Percentiles rank a stretch among this genome's conserved stretches.
Conservation (phyloP, 345 rosid genomes). For the Ceriops tagal region DNA sequence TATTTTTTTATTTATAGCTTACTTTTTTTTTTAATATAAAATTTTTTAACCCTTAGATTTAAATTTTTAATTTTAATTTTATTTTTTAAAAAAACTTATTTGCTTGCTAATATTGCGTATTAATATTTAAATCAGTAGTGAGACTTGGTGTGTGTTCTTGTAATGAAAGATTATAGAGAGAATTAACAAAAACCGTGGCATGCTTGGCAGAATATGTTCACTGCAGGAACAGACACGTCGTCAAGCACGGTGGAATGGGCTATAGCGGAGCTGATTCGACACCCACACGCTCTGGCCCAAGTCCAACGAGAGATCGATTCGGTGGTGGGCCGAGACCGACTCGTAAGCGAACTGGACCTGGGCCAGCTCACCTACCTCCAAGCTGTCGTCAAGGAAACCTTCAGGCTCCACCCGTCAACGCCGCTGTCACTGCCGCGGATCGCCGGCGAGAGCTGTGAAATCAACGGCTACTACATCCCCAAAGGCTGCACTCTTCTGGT, state of each 20-base stretch:
- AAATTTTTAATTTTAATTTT: neutral
- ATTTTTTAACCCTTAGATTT: too few species aligned
- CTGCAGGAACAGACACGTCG: conserved; percentile 92
- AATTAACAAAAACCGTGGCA: too few species aligned
- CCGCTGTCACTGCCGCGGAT: conserved; percentile 74
- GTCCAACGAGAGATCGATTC: conserved; percentile 56
- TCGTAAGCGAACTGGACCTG: conserved; percentile 49
- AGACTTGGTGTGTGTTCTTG: too few species aligned
- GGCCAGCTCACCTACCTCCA: conserved; percentile 58
- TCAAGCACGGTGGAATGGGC: conserved; percentile 94
- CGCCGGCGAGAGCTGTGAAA: conserved; percentile 62
- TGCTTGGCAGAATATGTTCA: conserved; percentile 70
- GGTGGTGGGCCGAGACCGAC: conserved; percentile 51
- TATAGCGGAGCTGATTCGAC: conserved; percentile 78
- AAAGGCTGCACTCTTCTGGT: conserved; percentile 60
- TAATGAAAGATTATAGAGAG: too few species aligned
- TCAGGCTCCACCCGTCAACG: conserved; percentile 79
- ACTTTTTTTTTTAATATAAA: neutral
- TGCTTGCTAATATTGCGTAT: too few species aligned
- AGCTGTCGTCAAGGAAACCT: conserved; percentile 73
- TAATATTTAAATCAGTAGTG: too few species aligned
- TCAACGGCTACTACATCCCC: conserved; percentile 70
- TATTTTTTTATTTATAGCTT: neutral
- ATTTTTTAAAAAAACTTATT: neutral
- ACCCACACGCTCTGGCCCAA: conserved; percentile 47